Percentiles rank a stretch among this genome's conserved stretches.
phyloP scores from a whole-genome alignment of 1,139 yeast species.

The Protomyces inundatus region DNA sequence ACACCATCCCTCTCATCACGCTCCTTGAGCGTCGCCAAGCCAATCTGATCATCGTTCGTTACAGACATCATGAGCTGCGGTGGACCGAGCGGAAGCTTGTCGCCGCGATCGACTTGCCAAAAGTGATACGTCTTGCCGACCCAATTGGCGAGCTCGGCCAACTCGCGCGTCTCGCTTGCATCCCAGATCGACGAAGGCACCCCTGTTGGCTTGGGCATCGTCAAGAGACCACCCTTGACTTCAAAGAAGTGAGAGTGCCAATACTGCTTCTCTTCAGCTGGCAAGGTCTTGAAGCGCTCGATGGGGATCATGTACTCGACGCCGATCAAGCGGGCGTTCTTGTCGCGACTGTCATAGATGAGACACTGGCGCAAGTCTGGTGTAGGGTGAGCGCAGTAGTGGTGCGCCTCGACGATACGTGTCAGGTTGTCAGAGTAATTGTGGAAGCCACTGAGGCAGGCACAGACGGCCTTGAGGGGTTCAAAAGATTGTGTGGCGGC shows the following conservation, averaged over 20 bases:
- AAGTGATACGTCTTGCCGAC: conserved; percentile 26
- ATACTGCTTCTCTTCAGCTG: conserved; percentile 20
- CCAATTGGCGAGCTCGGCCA: conserved; percentile 20
- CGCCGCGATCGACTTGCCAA: conserved; percentile 29
- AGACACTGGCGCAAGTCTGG: conserved; percentile 25
- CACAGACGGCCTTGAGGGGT: conserved; percentile 22
- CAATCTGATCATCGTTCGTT: conserved; percentile 7
- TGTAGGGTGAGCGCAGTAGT: conserved; percentile 24
- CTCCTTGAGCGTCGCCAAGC: conserved; percentile 6
- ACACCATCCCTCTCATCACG: conserved; percentile 14
- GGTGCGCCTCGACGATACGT: conserved; percentile 24
- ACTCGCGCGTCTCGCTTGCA: conserved; percentile 22
- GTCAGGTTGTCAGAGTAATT: conserved; percentile 20
- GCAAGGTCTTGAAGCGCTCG: conserved; percentile 11
- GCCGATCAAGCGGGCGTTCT: conserved; percentile 25
- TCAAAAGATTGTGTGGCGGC: conserved; percentile 19
- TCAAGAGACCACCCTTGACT: conserved; percentile 26
- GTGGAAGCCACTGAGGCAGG: conserved; percentile 25
- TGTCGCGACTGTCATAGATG: conserved; percentile 19
- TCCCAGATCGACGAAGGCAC: conserved; percentile 24
- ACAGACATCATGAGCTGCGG: conserved; percentile 26
- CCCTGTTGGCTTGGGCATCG: conserved; percentile 19
- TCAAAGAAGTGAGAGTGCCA: conserved; percentile 28
- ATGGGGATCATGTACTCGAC: conserved; percentile 28
- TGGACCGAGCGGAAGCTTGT: conserved; percentile 25